phyloP scores from a whole-genome alignment of 345 rosid species.

The Eucalyptus decipiens region DNA sequence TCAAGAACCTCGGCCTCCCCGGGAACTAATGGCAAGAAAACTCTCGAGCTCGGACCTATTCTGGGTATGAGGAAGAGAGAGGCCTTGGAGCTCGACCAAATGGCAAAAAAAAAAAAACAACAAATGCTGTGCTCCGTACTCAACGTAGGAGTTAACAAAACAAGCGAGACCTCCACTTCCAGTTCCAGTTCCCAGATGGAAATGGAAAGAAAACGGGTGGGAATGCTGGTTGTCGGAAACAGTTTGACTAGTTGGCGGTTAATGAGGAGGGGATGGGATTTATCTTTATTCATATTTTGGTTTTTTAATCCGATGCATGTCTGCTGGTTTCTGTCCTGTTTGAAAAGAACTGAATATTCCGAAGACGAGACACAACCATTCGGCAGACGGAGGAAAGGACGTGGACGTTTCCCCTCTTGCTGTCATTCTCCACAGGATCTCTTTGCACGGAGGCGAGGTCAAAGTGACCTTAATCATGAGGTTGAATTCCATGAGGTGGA shows the following conservation, averaged over 20 bases:
- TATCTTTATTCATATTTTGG: neutral
- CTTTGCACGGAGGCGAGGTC: neutral
- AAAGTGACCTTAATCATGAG: neutral
- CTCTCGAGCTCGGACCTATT: neutral
- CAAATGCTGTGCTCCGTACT: neutral
- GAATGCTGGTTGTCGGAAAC: neutral
- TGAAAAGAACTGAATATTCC: neutral
- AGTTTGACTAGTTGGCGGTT: neutral
- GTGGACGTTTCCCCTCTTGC: neutral
- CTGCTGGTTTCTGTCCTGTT: neutral
- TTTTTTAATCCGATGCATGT: too few species aligned
- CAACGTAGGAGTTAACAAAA: neutral
- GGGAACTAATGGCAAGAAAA: neutral
- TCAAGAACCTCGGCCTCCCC: neutral
- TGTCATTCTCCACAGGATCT: neutral
- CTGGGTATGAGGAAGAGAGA: neutral
- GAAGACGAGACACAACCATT: neutral
- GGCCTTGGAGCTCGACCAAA: neutral
- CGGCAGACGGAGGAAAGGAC: neutral
- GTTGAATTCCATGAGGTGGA: too few species aligned
- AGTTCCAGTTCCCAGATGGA: neutral
- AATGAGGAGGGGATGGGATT: neutral
- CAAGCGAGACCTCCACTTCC: neutral
- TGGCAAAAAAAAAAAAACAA: neutral
- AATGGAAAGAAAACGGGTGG: neutral